Percentiles rank a stretch among this genome's conserved stretches.
Evolutionary conservation across 495 filamentous ascomycete species (phyloP).

Genomic region (Xylaria acuta): DNA sequence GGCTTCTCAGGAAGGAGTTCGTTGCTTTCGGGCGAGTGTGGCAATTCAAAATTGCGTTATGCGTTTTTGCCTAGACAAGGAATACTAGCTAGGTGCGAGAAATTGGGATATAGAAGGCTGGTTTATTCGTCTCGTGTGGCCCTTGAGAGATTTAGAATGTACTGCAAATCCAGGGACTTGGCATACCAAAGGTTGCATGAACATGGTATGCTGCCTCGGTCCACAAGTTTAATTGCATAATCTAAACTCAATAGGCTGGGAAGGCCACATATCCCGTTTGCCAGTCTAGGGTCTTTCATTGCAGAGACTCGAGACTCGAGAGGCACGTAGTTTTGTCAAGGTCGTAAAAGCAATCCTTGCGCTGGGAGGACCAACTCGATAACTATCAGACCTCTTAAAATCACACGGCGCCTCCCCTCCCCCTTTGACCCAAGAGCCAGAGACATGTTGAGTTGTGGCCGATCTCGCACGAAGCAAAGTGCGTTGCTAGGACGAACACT

Average conservation of each 20-base stretch:
- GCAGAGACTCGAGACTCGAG: no score
- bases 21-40: background rate
- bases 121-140: background rate
- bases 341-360: background rate
- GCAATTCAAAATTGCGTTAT: background rate
- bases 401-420: background rate
- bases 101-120: background rate
- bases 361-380: background rate
- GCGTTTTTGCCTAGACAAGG: background rate
- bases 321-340: background rate
- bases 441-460: background rate
- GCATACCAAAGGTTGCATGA: background rate
- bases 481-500: no score
- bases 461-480: background rate
- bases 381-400: no score
- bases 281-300: background rate
- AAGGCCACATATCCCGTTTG: background rate
- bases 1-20: background rate
- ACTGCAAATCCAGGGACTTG: background rate
- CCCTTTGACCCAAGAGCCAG: background rate
- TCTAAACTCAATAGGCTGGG: background rate
- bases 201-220: background rate
- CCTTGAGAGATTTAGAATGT: background rate
- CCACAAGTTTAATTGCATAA: background rate
- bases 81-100: background rate